A percentile compares a stretch with the other conserved stretches of the same genome.
Evolutionary conservation across 352 stramenopile species (phyloP).

Genomic region (Saprolegnia diclina): DNA sequence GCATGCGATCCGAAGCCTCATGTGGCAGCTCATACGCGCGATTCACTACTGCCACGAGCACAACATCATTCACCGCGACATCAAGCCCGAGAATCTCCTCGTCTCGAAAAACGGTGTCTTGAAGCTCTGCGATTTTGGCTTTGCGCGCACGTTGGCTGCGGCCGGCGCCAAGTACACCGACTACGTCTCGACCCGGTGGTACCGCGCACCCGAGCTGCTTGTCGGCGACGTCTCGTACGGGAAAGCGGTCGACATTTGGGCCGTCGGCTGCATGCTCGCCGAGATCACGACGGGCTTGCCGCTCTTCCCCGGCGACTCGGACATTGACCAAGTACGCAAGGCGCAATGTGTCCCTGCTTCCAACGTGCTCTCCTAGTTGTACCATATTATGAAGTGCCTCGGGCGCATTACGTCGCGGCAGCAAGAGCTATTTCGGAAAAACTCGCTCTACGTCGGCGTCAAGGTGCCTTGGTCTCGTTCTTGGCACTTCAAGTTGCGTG

Average conservation of each 20-base stretch:
- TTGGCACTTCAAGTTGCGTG: not conserved
- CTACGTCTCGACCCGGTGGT: conserved; percentile 93
- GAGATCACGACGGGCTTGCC: conserved; percentile 95
- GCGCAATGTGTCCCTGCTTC: conserved; percentile 14
- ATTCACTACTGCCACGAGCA: conserved; percentile 94
- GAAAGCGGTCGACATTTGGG: conserved; percentile 96
- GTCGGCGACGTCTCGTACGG: conserved; percentile 88
- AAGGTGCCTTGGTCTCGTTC: conserved; percentile 30
- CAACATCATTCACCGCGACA: conserved; percentile 93
- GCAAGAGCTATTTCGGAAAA: conserved; percentile 78
- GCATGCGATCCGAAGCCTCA: conserved; percentile 60
- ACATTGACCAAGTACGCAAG: conserved; percentile 86
- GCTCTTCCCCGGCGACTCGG: conserved; percentile 94
- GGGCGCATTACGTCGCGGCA: conserved; percentile 63
- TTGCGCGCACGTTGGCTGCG: conserved; percentile 58
- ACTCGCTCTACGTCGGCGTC: conserved; percentile 72
- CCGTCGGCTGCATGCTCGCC: conserved; percentile 93
- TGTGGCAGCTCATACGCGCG: conserved; percentile 76
- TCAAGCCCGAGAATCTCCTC: conserved; percentile 93
- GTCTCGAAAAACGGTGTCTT: conserved; percentile 90
- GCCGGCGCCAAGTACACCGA: conserved; percentile 77
- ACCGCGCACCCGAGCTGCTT: conserved; percentile 91
- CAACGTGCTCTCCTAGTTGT: conserved; percentile 34
- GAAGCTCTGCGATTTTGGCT: conserved; percentile 91
- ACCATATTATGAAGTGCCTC: conserved; percentile 79